Evolutionary conservation across 2,329 filamentous ascomycete genomes (phyloP).

Genomic region (Ampelomyces quisqualis): DNA sequence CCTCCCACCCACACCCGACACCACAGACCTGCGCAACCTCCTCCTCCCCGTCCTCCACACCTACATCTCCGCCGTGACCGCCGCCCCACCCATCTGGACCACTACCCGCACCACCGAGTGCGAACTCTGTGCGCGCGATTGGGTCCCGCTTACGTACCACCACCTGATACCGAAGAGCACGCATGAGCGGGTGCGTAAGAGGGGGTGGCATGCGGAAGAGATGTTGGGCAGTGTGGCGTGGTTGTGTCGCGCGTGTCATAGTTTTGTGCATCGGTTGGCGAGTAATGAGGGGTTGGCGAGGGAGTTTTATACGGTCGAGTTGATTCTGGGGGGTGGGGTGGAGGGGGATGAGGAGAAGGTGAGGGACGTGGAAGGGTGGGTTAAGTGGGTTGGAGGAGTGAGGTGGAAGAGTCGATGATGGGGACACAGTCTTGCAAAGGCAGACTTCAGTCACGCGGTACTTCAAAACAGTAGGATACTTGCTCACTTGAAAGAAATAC

Average conservation of each 20-base stretch:
- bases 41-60: slow-evolving; percentile 63
- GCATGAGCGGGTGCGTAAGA: slow-evolving; percentile 73
- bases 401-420: slow-evolving; percentile 66
- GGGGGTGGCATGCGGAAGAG: slow-evolving; percentile 76
- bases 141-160: slow-evolving; percentile 78
- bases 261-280: slow-evolving; percentile 74
- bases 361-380: slow-evolving; percentile 71
- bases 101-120: slow-evolving; percentile 60
- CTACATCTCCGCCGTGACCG: slow-evolving; percentile 61
- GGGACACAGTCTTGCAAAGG: too few species aligned
- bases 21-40: slow-evolving; percentile 52
- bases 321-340: slow-evolving; percentile 70
- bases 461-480: too few species aligned
- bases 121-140: slow-evolving; percentile 74
- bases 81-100: slow-evolving; percentile 64
- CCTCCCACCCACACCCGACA: slow-evolving; percentile 48
- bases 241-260: slow-evolving; percentile 82
- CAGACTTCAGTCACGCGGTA: too few species aligned
- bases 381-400: slow-evolving; percentile 69
- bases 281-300: slow-evolving; percentile 75
- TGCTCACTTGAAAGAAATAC: too few species aligned
- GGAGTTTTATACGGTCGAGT: slow-evolving; percentile 71
- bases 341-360: slow-evolving; percentile 61
- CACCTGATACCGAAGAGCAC: slow-evolving; percentile 79
- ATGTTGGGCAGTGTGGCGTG: slow-evolving; percentile 79